Conservation (phyloP, 805 yeast species). For the Kluyveromyces dobzhanskii region DNA sequence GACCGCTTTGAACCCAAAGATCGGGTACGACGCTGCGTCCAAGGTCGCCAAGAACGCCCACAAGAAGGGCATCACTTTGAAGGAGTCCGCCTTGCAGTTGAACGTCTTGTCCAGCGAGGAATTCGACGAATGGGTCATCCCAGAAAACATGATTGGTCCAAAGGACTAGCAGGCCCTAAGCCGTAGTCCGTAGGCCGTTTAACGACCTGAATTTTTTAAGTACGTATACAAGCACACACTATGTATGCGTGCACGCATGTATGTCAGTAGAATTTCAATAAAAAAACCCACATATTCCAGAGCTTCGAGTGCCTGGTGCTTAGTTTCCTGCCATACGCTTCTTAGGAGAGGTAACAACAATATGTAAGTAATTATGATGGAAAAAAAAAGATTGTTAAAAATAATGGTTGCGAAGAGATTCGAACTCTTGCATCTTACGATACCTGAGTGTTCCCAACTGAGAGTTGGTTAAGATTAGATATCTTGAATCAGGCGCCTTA, state of each 20-base stretch:
- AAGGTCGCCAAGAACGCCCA: slow-evolving; percentile 98
- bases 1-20: slow-evolving; percentile 97
- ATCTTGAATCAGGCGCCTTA: slow-evolving; percentile 22
- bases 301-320: too few relatives aligned
- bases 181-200: too few relatives aligned
- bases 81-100: slow-evolving; percentile 88
- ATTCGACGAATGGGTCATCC: slow-evolving; percentile 94
- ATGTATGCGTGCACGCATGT: too few relatives aligned
- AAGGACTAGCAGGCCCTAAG: too few relatives aligned
- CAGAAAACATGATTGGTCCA: slow-evolving; percentile 98
- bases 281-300: too few relatives aligned
- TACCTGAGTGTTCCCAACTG: slow-evolving; percentile 15
- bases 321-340: too few relatives aligned
- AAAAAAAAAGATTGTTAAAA: slow-evolving; percentile 1
- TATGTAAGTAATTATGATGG: too few relatives aligned
- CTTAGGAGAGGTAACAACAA: too few relatives aligned
- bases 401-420: slow-evolving; percentile 19
- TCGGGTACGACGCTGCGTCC: slow-evolving; percentile 95
- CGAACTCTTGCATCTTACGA: slow-evolving; percentile 22
- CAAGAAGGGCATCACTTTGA: slow-evolving; percentile 92
- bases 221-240: too few relatives aligned
- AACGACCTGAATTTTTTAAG: too few relatives aligned
- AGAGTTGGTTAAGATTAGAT: slow-evolving; percentile 2
- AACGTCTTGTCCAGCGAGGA: slow-evolving; percentile 76
- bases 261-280: too few relatives aligned